Base-by-base conservation (phyloP, 805 yeast species). In the Ogataea neopini region DNA sequence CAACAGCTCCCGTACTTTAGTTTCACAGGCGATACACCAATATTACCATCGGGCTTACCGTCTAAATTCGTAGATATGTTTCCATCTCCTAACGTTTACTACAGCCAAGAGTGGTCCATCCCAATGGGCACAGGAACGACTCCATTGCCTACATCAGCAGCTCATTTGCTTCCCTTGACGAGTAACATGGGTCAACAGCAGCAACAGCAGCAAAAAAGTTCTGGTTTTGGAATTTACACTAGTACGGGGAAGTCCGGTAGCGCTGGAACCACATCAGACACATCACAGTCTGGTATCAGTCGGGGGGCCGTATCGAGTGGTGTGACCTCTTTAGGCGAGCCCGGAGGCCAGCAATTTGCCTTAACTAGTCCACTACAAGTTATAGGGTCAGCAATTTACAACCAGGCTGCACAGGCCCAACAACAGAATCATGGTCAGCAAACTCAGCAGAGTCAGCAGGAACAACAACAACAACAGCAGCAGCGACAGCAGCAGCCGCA, bases 11-110 rank as follows among this genome's bases (percentile, higher is more conserved):
- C 56, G 6, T 49, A 38, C 34, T 52, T 41, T 43, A 49, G 45
- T 32, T 52, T 47, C 45, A 37, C 50, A 0, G 60, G 60, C 13
- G 80, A 84, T 10, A 89, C 84, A 33, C 89, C 84, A 50, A 82
- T 90, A 0, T 88, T 91, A 3, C 64, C 85, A 11, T 72, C 81
- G 2, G 84, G 85, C 6, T 68, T 87, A 19, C 91, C 95, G 2
- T 79, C 87, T 2, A 73, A 86, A 43, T 87, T 82, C 57, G 80
- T 86, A 35, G 95, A 87, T 57, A 71, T 84, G 61, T 81, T 88
- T 58, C 91, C 90, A 25, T 85, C 92, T 5, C 96, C 96, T 0
- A 78, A 83, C n/a, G 85, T 79, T 52, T 81, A 83, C 55, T 87
- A 85, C 57, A 78, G 82, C 6, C 74, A 80, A 45, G 84, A 79